Base-by-base conservation (phyloP, 768 basidiomycete species). In the Kwoniella sp. region DNA sequence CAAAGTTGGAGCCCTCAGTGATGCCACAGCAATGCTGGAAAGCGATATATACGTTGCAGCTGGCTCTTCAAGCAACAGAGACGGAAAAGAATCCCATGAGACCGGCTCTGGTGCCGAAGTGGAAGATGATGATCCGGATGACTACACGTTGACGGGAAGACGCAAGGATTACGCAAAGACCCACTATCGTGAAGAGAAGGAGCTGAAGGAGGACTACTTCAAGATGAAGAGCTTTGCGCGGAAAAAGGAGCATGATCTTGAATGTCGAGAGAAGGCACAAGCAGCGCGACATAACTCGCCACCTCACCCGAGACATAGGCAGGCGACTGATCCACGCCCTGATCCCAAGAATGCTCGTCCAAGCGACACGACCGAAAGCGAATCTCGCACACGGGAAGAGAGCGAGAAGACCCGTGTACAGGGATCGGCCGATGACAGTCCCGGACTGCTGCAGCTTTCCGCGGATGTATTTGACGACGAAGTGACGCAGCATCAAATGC, bases 401-500 rank as follows among this genome's bases (percentile, higher is more conserved):
- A 26, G 33, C 15, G 53, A 56, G 26, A 33, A 31, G 15, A 50
- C 48, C 14, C 9, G 38, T 4, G 38, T 32, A n/a, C 33, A 37
- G 14, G 14, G 28, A 7, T 25, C 6, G 37, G 11, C 10, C 12
- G 14, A n/a, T 9, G 29, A 17, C 10, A 19, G 5, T 14, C 10
- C 17, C 20, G 28, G 14, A 32, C 2, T 6, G 11, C 47, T n/a
- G 19, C 11, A 41, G 27, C 28, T 27, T n/a, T 10, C 32, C n/a
- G 9, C 38, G 8, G 36, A 51, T 8, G 39, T 48, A 19, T 26
- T 27, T 19, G 46, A 57, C 22, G 41, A 47, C 15, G 34, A 48
- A 20, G 34, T 45, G 10, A 46, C 57, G 7, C 49, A 53, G 38
- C 33, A 34, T 26, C 45, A 60, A 25, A 12, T 67, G 12, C 55